These are phyloP conservation scores for Bonnemaisonia californica DNA, from an alignment of 31 red algal species.

Conservation along the genomic window DNA sequence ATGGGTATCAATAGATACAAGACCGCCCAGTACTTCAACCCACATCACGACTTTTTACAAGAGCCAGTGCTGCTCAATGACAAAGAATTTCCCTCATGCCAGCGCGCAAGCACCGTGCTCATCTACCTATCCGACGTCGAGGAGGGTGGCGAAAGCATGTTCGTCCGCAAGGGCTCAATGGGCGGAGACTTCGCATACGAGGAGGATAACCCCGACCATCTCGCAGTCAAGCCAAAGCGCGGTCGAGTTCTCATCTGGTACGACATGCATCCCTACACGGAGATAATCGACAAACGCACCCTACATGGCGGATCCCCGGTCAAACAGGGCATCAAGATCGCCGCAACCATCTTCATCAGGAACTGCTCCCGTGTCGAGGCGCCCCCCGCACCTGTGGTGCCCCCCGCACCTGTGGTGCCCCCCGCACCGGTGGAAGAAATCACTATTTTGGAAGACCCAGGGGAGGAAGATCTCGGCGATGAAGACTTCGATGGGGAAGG, in stretches of 20 bases:
- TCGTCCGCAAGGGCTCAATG: constrained; percentile 28
- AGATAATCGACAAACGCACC: constrained; percentile 42
- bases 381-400: background rate
- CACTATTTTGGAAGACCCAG: no score
- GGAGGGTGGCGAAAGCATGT: constrained; percentile 70
- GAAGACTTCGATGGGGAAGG: no score
- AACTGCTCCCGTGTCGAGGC: constrained; percentile 32
- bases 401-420: background rate
- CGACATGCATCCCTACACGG: constrained; percentile 65
- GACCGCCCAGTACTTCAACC: constrained; percentile 41
- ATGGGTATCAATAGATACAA: constrained; percentile 34
- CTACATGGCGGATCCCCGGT: constrained; percentile 58
- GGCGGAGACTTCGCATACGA: constrained; percentile 24
- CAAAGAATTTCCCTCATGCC: constrained; percentile 37
- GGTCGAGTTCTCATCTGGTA: constrained; percentile 59
- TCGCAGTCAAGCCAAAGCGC: constrained; percentile 40
- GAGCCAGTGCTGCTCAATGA: background rate
- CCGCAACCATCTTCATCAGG: constrained; percentile 56
- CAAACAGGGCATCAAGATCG: constrained; percentile 35
- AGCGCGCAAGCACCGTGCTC: constrained; percentile 57
- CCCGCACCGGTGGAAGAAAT: background rate
- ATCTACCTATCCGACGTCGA: constrained; percentile 69
- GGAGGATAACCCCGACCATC: constrained; percentile 37
- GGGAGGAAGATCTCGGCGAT: no score
- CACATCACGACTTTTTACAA: constrained; percentile 44